Evolutionary conservation across 805 yeast species (phyloP).

Genomic region (Candida orba): DNA sequence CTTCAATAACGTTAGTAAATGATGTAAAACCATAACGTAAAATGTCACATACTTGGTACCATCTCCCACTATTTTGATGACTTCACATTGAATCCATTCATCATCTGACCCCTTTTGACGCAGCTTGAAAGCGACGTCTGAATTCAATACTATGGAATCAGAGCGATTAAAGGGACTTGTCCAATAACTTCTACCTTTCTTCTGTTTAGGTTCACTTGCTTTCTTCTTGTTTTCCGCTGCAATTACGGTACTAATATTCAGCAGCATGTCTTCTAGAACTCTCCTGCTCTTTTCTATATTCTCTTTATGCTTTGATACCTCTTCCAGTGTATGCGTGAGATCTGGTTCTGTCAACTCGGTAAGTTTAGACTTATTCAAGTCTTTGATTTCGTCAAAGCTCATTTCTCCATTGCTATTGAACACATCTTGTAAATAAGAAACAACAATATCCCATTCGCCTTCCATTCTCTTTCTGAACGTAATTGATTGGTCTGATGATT

Average conservation of each 20-base stretch:
- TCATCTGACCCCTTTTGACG: conserved; percentile 61
- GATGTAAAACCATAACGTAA: not conserved
- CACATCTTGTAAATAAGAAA: conserved; percentile 61
- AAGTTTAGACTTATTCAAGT: conserved; percentile 24
- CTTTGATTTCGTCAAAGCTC: conserved; percentile 37
- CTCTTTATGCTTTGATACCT: conserved; percentile 44
- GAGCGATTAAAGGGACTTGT: conserved; percentile 51
- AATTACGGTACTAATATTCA: conserved; percentile 43
- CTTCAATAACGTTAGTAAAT: conserved; percentile 23
- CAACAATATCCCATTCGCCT: conserved; percentile 62
- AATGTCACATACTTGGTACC: conserved; percentile 35
- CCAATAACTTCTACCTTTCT: conserved; percentile 28
- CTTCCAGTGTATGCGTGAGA: conserved; percentile 32
- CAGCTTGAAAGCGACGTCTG: conserved; percentile 85
- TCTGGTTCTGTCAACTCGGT: conserved; percentile 32
- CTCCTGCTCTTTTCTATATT: conserved; percentile 48
- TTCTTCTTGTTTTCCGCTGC: conserved; percentile 19
- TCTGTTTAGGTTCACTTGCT: conserved; percentile 17
- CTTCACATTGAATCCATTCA: conserved; percentile 97
- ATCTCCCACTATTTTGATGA: conserved; percentile 66
- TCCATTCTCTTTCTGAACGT: conserved; percentile 29
- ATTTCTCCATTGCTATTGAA: conserved; percentile 53
- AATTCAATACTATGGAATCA: conserved; percentile 53
- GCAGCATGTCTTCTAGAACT: conserved; percentile 32
- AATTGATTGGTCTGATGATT: not conserved